Percentiles rank a stretch among this genome's conserved stretches.
phyloP scores from a whole-genome alignment of 371 early-diverging fungal genomes.

The Funneliformis caledonium region DNA sequence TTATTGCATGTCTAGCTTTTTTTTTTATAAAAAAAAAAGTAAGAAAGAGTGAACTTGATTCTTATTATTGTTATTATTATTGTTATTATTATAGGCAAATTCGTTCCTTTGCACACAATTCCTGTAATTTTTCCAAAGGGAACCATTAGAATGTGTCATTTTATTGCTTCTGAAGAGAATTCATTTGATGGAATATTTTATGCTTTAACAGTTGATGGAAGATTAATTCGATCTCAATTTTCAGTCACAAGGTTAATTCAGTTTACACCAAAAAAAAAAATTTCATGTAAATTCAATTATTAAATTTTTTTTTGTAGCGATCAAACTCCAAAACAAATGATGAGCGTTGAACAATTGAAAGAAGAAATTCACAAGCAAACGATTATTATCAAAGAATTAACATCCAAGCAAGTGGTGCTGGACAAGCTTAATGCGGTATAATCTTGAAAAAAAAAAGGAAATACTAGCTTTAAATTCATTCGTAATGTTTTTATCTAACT shows the following conservation, averaged over 20 bases:
- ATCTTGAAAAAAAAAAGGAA: not conserved
- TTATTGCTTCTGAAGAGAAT: not conserved
- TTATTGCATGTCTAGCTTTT: not conserved
- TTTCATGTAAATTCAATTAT: not conserved
- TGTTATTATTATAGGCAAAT: constrained; percentile 18
- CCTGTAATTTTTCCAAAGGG: constrained; percentile 24
- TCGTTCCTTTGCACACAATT: constrained; percentile 11
- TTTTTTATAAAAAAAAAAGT: not conserved
- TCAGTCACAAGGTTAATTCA: constrained; percentile 2
- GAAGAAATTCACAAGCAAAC: constrained; percentile 22
- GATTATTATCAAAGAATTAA: constrained; percentile 12
- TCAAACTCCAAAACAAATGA: not conserved
- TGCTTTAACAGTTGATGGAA: constrained; percentile 18
- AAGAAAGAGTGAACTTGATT: not conserved
- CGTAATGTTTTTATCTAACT: not conserved
- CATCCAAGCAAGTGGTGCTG: constrained; percentile 3
- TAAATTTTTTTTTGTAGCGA: not conserved
- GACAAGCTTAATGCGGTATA: constrained; percentile 28
- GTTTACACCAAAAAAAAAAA: not conserved
- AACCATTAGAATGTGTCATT: constrained; percentile 11
- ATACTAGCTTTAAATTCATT: not conserved
- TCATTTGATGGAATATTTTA: constrained; percentile 24
- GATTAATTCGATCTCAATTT: constrained; percentile 8
- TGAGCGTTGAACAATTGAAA: constrained; percentile 13
- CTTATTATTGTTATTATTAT: not conserved